Conservation (phyloP, 768 basidiomycete genomes). For the Hemileccinum rubropunctum region DNA sequence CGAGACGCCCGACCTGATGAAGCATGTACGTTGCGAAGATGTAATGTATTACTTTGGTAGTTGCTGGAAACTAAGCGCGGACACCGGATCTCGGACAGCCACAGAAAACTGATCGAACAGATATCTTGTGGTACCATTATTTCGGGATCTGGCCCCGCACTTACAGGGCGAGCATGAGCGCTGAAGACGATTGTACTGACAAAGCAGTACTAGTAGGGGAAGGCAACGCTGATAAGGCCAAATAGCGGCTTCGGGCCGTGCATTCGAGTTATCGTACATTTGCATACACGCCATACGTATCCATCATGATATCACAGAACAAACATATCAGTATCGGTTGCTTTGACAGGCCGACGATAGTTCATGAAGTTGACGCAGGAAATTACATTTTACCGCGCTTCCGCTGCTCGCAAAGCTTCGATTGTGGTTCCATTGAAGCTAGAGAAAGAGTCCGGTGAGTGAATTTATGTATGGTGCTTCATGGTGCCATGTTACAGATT, state of each 20-base stretch:
- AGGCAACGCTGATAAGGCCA: too few relatives aligned
- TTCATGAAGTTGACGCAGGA: too few relatives aligned
- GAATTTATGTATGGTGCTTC: neutral
- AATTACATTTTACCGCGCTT: neutral
- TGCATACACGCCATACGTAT: neutral
- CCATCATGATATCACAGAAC: neutral
- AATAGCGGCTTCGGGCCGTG: too few relatives aligned
- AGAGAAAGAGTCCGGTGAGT: neutral
- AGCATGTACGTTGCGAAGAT: neutral
- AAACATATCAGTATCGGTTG: neutral
- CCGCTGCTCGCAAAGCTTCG: slow-evolving; percentile 6
- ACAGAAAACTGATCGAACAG: neutral
- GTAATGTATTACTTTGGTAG: neutral
- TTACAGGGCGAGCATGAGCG: too few relatives aligned
- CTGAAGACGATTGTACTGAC: too few relatives aligned
- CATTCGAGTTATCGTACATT: neutral
- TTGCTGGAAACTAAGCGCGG: too few relatives aligned
- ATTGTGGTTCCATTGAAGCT: slow-evolving; percentile 17
- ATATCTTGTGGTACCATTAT: neutral
- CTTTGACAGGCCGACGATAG: too few relatives aligned
- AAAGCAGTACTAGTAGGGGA: too few relatives aligned
- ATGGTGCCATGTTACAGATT: neutral
- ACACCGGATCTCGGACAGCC: neutral
- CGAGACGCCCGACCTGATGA: too few relatives aligned
- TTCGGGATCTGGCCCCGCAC: too few relatives aligned